Evolutionary conservation across 352 stramenopile species (phyloP), one percentile per base, ranked within the genome.

Genomic region (Globisporangium rhizosaccharum): DNA sequence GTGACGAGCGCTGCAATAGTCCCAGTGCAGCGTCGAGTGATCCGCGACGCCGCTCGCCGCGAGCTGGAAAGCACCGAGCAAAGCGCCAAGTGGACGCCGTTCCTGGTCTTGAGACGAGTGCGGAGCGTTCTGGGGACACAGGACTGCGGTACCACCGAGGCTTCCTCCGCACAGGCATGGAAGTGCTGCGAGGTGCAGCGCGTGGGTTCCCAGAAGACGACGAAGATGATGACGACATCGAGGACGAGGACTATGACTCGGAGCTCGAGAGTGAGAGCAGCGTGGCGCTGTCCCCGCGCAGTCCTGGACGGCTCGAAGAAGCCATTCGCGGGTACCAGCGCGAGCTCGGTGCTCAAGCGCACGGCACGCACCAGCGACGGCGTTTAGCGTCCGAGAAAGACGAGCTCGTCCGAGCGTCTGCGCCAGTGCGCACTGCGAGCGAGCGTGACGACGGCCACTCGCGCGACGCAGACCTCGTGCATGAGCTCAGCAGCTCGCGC

Each of bases 151-250:
- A 78, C 50, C 77, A 77, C 17, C 71, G 75, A 6, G 79, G 77
- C 4, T 86, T 88, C 42, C 57, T 91, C 8, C 75, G 71, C 7
- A 67, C 75, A 0, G 81, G 81, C 0, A 86, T 89, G 73, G 76
- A 88, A 55, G 74, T 88, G 45, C 53, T 88, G 1, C 75, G 75
- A 36, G 51, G 20, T 4, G 48, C 36, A 3, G 30, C 28, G 14
- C 47, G 52, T 12, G 11, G 51, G 12, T 25, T 37, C n/a, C 57
- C 45, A 3, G 58, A 66, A 53, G 61, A 68, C 7, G 58, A 59
- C 46, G 60, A 65, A 10, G 51, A 64, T 28, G 55, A 57, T 17
- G 41, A 53, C 11, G 23, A 57, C 48, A 26, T 57, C 20, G 58
- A 50, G 39, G 39, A 15, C 30, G 28, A 36, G 0, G 30, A 37